Conservation (phyloP, 108 stramenopile species). For the Conticribra guillardii region DNA sequence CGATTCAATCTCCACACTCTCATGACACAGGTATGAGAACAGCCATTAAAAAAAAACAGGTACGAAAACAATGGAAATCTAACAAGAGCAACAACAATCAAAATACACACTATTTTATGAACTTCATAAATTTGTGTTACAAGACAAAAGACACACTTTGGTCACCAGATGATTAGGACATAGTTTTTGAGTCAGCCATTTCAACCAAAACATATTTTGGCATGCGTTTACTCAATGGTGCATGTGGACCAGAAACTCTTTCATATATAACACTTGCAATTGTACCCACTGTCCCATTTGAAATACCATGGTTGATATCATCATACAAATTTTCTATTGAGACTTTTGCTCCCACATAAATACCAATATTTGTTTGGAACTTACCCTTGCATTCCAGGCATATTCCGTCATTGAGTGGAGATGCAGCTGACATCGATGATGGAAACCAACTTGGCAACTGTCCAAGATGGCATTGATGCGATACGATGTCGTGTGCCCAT, state of each 20-base stretch:
- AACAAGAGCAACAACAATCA: no score
- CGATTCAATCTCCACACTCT: neutral
- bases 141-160: no score
- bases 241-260: no score
- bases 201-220: neutral
- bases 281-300: constrained; percentile 1
- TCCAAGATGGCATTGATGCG: constrained; percentile 1
- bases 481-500: neutral
- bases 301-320: constrained; percentile 1
- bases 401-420: constrained; percentile 1
- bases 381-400: constrained; percentile 1
- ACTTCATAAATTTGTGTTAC: no score
- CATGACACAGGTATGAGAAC: neutral
- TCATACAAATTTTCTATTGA: constrained; percentile 1
- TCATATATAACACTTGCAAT: neutral
- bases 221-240: no score
- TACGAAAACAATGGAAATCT: no score
- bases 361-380: constrained; percentile 1
- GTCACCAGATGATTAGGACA: no score
- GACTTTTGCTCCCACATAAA: neutral
- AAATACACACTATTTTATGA: no score
- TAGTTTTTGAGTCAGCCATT: no score
- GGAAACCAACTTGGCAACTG: constrained; percentile 1
- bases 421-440: constrained; percentile 1
- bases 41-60: no score